Base-by-base conservation (phyloP, 345 rosid species). In the Clarkia xantiana region DNA sequence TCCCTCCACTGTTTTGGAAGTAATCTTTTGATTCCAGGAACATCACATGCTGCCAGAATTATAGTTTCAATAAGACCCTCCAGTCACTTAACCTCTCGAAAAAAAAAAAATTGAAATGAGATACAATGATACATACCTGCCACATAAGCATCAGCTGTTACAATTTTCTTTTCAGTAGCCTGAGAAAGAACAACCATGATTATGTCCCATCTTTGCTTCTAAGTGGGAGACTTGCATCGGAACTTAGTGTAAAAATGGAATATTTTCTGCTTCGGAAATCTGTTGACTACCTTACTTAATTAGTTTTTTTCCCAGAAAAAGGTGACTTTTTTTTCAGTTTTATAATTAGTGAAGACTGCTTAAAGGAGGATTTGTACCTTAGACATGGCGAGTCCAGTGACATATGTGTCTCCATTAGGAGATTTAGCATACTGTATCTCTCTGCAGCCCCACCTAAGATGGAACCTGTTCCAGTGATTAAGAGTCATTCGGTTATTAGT, bases 401-500 rank as follows among this genome's bases (percentile, higher is more conserved):
- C 79, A 58, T 66, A 76, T 54, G 68, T 79, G 65, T 74, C 82
- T 45, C 94, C 87, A 59, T 70, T 62, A 23, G 78, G 56, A 57
- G 84, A 58, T 68, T 58, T 77, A 59, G 81, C 77, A 41, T 81
- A 84, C 13, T 81, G 82, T 52, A 91, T 62, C 76, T 84, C 75
- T 62, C 96, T 76, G 78, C 98, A 91, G 49, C 96, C 98, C 98
- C 98, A 91, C 71, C 98, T 75, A 46, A 91, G 73, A 76, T 91
- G 96, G 66, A 91, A 86, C 76, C 98, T 89, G 85, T 59, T 75
- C 69, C 40, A 41, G 50, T 57, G 61, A 60, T 58, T 57, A 45
- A 54, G 50, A 40, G 42, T n/a, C 38, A 14, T 13, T 9, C 25
- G 36, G 10, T 14, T 16, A 10, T 49, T 29, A 12, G 18, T 34